A percentile compares a stretch with the other conserved stretches of the same genome.
Conservation (phyloP, 257 asterid genomes). For the Dorcoceras hygrometricum region DNA sequence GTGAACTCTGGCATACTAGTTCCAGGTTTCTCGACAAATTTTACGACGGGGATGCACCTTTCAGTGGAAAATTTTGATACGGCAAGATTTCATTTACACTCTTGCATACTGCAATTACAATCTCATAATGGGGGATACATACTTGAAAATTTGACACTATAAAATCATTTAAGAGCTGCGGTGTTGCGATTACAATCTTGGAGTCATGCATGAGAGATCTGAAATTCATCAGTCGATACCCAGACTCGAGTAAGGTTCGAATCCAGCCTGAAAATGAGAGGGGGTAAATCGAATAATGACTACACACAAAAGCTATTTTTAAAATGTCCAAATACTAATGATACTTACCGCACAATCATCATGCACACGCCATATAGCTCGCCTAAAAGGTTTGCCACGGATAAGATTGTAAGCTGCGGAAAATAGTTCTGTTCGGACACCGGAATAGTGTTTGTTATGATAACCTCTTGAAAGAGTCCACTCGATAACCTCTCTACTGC, state of each 20-base stretch:
- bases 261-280: slow-evolving; percentile 51
- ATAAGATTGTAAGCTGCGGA: slow-evolving; percentile 83
- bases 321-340: slow-evolving; percentile 2
- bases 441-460: slow-evolving; percentile 89
- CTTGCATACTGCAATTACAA: slow-evolving; percentile 21
- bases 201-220: slow-evolving; percentile 3
- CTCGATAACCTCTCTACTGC: slow-evolving; percentile 89
- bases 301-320: background rate
- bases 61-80: slow-evolving; percentile 9
- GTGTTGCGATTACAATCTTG: slow-evolving; percentile 12
- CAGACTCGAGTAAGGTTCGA: slow-evolving; percentile 80
- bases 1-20: background rate
- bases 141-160: slow-evolving; percentile 15
- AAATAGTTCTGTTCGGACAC: slow-evolving; percentile 80
- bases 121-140: slow-evolving; percentile 26
- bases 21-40: too few species aligned
- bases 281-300: too few species aligned
- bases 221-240: slow-evolving; percentile 61
- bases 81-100: slow-evolving; percentile 4
- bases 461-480: slow-evolving; percentile 94
- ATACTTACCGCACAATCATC: slow-evolving; percentile 86
- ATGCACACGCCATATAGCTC: slow-evolving; percentile 96
- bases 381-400: slow-evolving; percentile 86
- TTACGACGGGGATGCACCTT: slow-evolving; percentile 21
- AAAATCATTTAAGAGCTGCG: background rate